Conservation (phyloP, 1,284 basidiomycete genomes). For the Nidula niveotomentosa region DNA sequence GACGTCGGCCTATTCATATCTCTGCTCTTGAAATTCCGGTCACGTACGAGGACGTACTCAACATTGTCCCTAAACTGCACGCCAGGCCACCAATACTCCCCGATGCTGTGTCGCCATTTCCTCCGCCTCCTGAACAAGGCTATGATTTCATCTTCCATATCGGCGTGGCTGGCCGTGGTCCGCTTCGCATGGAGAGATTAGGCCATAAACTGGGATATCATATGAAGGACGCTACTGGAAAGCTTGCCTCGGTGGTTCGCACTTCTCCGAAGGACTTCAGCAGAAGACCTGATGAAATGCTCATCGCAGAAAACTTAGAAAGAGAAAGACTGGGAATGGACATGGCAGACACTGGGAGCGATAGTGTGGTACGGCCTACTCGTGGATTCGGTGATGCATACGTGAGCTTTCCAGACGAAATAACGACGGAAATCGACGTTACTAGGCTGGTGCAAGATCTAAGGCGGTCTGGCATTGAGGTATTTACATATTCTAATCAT, state of each 20-base stretch:
- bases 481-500: conserved; percentile 28
- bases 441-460: conserved; percentile 51
- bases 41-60: conserved; percentile 60
- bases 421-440: conserved; percentile 43
- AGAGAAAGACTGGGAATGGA: conserved; percentile 32
- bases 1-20: conserved; percentile 49
- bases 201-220: conserved; percentile 71
- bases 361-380: conserved; percentile 28
- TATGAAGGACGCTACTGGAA: conserved; percentile 65
- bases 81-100: conserved; percentile 61
- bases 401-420: conserved; percentile 40
- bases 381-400: conserved; percentile 41
- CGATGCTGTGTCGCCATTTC: conserved; percentile 21
- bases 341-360: conserved; percentile 25
- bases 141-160: conserved; percentile 77
- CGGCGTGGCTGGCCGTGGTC: conserved; percentile 66
- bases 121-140: conserved; percentile 51
- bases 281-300: conserved; percentile 13
- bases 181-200: conserved; percentile 63
- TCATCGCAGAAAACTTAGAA: conserved; percentile 32
- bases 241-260: conserved; percentile 53
- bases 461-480: conserved; percentile 57
- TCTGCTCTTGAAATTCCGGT: conserved; percentile 62
- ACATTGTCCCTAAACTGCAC: conserved; percentile 59
- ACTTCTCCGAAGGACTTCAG: conserved; percentile 34